Evolutionary conservation across 148 eudicot species (phyloP).

Genomic region (Chenopodium suecicum): DNA sequence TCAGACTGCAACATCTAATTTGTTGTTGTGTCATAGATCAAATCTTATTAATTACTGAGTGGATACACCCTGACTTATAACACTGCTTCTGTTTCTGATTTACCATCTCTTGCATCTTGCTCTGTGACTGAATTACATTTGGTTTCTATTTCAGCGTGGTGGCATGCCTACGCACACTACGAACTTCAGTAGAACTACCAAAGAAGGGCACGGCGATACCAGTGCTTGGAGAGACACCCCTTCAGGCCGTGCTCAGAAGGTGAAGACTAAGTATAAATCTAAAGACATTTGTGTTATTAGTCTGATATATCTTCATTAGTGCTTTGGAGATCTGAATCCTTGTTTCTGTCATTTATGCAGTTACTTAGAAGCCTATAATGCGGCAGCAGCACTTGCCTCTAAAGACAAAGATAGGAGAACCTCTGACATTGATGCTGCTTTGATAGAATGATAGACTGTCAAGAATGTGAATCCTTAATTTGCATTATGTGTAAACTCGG

Average conservation of each 20-base stretch:
- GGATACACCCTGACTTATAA: not conserved
- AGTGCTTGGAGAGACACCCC: slow-evolving; percentile 93
- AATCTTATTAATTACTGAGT: not conserved
- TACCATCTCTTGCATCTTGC: not conserved
- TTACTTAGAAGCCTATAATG: slow-evolving; percentile 84
- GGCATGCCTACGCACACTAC: slow-evolving; percentile 63
- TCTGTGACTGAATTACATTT: slow-evolving; percentile 1
- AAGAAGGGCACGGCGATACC: slow-evolving; percentile 95
- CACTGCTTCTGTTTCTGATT: not conserved
- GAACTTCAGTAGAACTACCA: slow-evolving; percentile 57
- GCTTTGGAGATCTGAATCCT: not conserved
- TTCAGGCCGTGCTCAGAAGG: slow-evolving; percentile 76
- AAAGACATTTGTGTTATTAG: not conserved
- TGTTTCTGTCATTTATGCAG: slow-evolving; percentile 34
- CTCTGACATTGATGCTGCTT: slow-evolving; percentile 50
- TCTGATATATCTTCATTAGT: too few relatives aligned
- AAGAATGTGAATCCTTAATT: too few relatives aligned
- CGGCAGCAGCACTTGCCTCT: slow-evolving; percentile 78
- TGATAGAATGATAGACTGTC: slow-evolving; percentile 41
- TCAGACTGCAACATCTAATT: not conserved
- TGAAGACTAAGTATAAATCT: slow-evolving; percentile 66
- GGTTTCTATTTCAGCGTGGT: slow-evolving; percentile 48
- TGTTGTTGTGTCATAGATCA: not conserved
- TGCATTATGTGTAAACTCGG: too few relatives aligned
- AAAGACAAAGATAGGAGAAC: slow-evolving; percentile 52